Base-by-base conservation (phyloP, 2,329 filamentous ascomycete species). In the Cadophora sp. region DNA sequence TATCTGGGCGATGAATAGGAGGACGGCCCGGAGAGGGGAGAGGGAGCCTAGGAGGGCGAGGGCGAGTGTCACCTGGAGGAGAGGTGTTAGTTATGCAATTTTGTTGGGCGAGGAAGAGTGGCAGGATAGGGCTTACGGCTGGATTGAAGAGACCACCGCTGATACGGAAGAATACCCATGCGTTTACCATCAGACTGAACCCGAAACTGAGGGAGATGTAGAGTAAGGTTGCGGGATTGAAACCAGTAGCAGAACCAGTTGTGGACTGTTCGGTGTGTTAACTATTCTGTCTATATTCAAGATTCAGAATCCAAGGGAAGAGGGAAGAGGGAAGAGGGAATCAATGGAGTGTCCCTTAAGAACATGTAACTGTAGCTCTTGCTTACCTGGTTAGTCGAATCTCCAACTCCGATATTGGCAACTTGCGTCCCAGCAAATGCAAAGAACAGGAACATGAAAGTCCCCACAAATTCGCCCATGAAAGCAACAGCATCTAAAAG, bases 101-200 rank as follows among this genome's bases (percentile, higher is more conserved):
- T 24, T 22, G 6, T 3, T 18, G 13, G 24, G 3, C 27, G 20
- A n/a, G 45, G 45, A 56, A 24, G 13, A 14, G 11, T 13, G 18
- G 16, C n/a, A 36, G 14, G 30, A 11, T 74, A 9, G 79, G 60
- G 1, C 79, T 79, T 20, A 80, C 81, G 27, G 79, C 80, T 1
- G 83, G 83, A 66, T 85, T 85, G 72, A 85, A 85, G 7, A 84
- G 75, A 1, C 83, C 83, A 18, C 83, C 83, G 0, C 80, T 81
- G 39, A 85, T 79, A 18, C 83, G 80, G 73, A 81, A 86, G 73
- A 86, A 86, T 1, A 84, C 80, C 84, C 84, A 86, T 4, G 83
- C 83, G 71, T 85, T 86, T 66, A 84, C 83, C 24, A 81, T 81
- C 43, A 86, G 76, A n/a, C 66, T 73, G 64, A 73, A 77, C 5